A percentile compares a stretch with the other conserved stretches of the same genome.
Evolutionary conservation across 345 rosid species (phyloP).

Genomic region (Eutrema yunnanense): DNA sequence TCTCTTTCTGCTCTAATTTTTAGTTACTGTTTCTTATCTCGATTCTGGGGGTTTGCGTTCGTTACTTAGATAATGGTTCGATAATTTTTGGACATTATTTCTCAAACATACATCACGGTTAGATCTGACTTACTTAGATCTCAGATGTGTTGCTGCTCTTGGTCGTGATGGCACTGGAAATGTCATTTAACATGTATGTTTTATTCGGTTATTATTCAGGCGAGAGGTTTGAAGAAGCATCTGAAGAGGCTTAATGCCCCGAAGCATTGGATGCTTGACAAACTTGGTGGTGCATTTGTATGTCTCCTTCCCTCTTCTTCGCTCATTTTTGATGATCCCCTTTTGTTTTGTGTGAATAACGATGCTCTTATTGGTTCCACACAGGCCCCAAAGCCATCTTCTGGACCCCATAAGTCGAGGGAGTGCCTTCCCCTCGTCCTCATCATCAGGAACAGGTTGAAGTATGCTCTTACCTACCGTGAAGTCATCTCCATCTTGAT

Average conservation of each 20-base stretch:
- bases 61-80: not conserved
- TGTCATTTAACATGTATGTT: not conserved
- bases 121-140: slow-evolving; percentile 16
- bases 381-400: slow-evolving; percentile 33
- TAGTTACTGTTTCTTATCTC: not conserved
- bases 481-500: slow-evolving; percentile 38
- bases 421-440: slow-evolving; percentile 34
- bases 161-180: not conserved
- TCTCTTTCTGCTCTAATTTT: not conserved
- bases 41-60: not conserved
- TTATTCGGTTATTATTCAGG: slow-evolving; percentile 32
- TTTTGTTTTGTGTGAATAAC: not conserved
- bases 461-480: slow-evolving; percentile 52
- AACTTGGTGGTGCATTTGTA: slow-evolving; percentile 36
- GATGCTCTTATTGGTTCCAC: not conserved
- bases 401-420: slow-evolving; percentile 37
- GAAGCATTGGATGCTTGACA: slow-evolving; percentile 67
- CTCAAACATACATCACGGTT: not conserved
- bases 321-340: not conserved
- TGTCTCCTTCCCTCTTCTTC: not conserved
- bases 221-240: slow-evolving; percentile 82
- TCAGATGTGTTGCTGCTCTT: slow-evolving; percentile 3
- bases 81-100: not conserved
- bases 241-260: slow-evolving; percentile 96
- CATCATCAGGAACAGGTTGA: slow-evolving; percentile 46